Evolutionary conservation across 345 rosid genomes (phyloP).

Genomic region (Sapria himalayana): DNA sequence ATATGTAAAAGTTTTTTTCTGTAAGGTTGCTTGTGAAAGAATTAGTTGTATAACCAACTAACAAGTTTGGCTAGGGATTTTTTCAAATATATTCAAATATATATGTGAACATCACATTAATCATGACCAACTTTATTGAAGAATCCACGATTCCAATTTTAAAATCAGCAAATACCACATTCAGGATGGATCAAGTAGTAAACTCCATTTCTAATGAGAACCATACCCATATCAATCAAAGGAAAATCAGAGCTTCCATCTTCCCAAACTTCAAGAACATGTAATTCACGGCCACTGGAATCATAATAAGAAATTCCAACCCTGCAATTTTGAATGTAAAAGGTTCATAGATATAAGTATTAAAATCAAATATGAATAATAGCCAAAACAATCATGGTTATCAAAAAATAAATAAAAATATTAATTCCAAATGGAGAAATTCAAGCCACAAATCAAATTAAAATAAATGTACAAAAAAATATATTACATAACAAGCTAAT

Average conservation of each 20-base stretch:
- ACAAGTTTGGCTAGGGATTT: no score
- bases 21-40: no score
- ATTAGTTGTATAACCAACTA: no score
- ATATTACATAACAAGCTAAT: background rate
- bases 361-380: background rate
- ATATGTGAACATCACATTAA: no score
- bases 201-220: constrained; percentile 2
- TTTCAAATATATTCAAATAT: no score
- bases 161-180: no score
- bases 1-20: no score
- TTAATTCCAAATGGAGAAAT: background rate
- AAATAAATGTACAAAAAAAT: background rate
- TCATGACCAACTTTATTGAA: no score
- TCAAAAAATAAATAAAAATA: background rate
- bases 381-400: background rate
- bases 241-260: constrained; percentile 56
- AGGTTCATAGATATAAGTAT: no score
- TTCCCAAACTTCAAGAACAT: constrained; percentile 90
- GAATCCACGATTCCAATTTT: no score
- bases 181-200: background rate
- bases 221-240: constrained; percentile 54
- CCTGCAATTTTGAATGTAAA: no score
- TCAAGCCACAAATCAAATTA: background rate
- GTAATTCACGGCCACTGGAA: constrained; percentile 56
- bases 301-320: constrained; percentile 85